Base-by-base conservation (phyloP, 345 rosid genomes). In the Streptanthus diversifolius region DNA sequence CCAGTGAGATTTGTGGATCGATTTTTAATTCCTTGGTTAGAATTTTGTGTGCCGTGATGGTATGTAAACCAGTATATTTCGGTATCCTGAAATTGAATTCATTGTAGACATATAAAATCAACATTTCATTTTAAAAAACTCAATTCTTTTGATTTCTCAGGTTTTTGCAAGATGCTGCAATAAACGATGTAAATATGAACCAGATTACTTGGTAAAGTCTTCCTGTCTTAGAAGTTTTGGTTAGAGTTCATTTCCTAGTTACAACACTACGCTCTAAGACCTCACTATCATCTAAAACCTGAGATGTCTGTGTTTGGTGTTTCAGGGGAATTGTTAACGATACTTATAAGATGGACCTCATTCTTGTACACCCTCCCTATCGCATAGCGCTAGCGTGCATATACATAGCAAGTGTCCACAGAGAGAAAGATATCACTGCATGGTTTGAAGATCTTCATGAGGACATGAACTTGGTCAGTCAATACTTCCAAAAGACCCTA, bases 371-470 rank as follows among this genome's bases (percentile, higher is more conserved):
- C 70, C 95, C 97, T 8, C 97, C 98, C 0, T 92, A 90, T 75
- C 79, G 90, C 72, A 89, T 91, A 64, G 96, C 97, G 8, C 63
- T 93, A 63, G 97, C 97, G 65, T 89, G 92, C 88, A 85, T 93
- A 56, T 93, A 83, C 70, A 91, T 91, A 59, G 92, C 93, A 40
- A 87, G 92, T 32, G 91, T 86, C 49, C 70, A 77, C 68, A 85
- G 79, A 70, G 98, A 91, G 14, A 87, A 80, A 83, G 98, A 91
- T 68, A 82, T 71, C 70, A 90, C 96, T 7, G 81, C 96, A 33
- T 93, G 98, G 98, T 89, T 93, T 55, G 97, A 93, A 80, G 96
- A 91, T 82, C 97, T 93, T 61, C 87, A 83, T 0, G 92, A 87
- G 45, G 97, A 91, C 75, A 89, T 93, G 90, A 93, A 89, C 77